These are phyloP conservation scores for Cryphonectria carpinicola DNA, from an alignment of 2,329 filamentous ascomycete genomes.

Conservation along the genomic window DNA sequence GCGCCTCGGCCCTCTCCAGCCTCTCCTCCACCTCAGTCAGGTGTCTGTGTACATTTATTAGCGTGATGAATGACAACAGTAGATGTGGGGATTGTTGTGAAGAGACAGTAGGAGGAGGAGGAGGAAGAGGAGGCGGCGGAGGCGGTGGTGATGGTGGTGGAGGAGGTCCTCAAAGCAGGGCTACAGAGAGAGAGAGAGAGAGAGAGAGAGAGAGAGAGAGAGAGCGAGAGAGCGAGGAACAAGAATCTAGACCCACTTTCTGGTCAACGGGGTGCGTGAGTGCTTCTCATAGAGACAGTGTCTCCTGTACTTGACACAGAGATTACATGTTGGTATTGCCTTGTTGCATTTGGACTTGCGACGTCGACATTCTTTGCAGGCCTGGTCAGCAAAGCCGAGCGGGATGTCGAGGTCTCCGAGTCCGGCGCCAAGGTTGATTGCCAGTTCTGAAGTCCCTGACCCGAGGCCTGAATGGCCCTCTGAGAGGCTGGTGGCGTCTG, in stretches of 20 bases:
- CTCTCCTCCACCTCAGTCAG: slow-evolving; percentile 50
- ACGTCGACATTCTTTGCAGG: slow-evolving; percentile 46
- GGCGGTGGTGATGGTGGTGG: not conserved
- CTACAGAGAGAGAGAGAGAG: not conserved
- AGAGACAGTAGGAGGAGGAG: not conserved
- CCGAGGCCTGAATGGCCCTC: slow-evolving; percentile 21
- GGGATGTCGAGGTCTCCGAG: slow-evolving; percentile 29
- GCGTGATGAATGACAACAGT: not conserved
- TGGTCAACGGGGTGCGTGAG: slow-evolving; percentile 51
- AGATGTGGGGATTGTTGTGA: not conserved
- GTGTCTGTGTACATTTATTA: slow-evolving; percentile 35
- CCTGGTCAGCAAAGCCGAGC: slow-evolving; percentile 37
- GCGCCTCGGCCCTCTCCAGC: slow-evolving; percentile 41
- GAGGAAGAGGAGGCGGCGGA: not conserved
- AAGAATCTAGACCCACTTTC: slow-evolving; percentile 40
- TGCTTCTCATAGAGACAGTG: slow-evolving; percentile 55
- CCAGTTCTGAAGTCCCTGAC: slow-evolving; percentile 15
- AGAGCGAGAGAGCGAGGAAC: not conserved
- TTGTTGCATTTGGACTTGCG: slow-evolving; percentile 46
- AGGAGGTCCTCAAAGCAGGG: not conserved
- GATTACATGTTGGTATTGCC: slow-evolving; percentile 42
- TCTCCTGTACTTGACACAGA: slow-evolving; percentile 48
- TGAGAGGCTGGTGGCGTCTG: slow-evolving; percentile 25
- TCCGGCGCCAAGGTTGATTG: slow-evolving; percentile 27
- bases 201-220: too few species aligned